A percentile compares a stretch with the other conserved stretches of the same genome.
Evolutionary conservation across 805 yeast species (phyloP).

Genomic region (Lachancea thermotolerans): DNA sequence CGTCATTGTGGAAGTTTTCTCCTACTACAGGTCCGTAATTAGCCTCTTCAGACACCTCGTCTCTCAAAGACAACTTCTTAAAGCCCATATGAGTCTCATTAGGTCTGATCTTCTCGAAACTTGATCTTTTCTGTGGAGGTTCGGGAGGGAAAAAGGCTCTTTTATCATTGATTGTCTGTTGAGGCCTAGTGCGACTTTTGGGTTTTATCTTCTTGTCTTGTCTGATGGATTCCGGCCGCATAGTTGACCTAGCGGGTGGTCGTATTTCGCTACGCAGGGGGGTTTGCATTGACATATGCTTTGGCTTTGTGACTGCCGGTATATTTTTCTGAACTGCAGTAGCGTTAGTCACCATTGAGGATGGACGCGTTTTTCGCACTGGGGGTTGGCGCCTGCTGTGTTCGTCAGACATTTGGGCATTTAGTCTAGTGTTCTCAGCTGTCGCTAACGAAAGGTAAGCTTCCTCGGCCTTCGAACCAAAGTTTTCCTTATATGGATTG

Average conservation of each 20-base stretch:
- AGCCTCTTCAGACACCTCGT: conserved; percentile 15
- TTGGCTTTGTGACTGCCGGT: conserved; percentile 6
- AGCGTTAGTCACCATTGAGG: conserved; percentile 15
- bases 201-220: conserved; percentile 35
- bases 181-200: conserved; percentile 10
- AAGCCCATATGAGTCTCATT: conserved; percentile 32
- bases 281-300: conserved; percentile 4
- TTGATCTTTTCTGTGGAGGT: conserved; percentile 41
- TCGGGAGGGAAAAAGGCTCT: conserved; percentile 32
- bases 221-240: conserved; percentile 2
- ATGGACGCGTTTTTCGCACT: conserved; percentile 18
- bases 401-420: conserved; percentile 50
- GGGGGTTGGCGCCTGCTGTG: conserved; percentile 9
- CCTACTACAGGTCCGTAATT: conserved; percentile 9
- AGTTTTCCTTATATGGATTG: conserved; percentile 12
- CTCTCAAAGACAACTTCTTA: conserved; percentile 34
- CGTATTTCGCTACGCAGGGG: neutral
- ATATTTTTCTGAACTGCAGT: neutral
- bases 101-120: conserved; percentile 46
- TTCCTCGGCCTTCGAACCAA: conserved; percentile 43
- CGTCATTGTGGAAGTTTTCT: conserved; percentile 6
- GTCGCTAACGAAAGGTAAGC: conserved; percentile 67
- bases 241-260: conserved; percentile 8
- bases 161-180: conserved; percentile 10
- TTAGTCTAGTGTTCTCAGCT: conserved; percentile 71